Base-by-base conservation (phyloP, 2,329 filamentous ascomycete species). In the Ophiostoma triangulosporum region DNA sequence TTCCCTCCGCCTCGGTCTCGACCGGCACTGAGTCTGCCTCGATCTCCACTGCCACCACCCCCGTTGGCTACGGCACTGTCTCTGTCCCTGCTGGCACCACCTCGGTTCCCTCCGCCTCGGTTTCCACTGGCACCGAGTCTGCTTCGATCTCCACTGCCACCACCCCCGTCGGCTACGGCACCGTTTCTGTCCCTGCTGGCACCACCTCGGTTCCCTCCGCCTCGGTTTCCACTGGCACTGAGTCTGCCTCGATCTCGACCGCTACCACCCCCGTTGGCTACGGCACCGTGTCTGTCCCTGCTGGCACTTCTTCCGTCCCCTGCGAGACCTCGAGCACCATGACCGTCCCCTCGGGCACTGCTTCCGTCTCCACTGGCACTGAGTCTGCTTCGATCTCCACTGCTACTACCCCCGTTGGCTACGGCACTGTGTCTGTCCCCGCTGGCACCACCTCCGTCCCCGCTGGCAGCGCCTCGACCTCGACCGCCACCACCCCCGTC, bases 111-210 rank as follows among this genome's bases (percentile, higher is more conserved):
- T 38, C 49, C 8, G 17, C 24, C 49, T 24, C 49, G 12, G 24
- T 20, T 29, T 14, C 45, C 9, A 27, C 15, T 17, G 36, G 31
- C 27, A 29, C 48, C 4, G 22, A 24, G 3, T 27, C 52, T 3
- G n/a, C 27, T 14, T n/a, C 40, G 4, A 12, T 17, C 40, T 26
- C 26, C 14, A 12, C 29, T 20, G 31, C 11, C 9, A 17, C 38
- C 22, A 27, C 20, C 6, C 15, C 11, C 20, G 36, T 49, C 7
- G 48, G 35, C 22, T 15, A 7, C 20, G 38, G 14, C 24, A 22
- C n/a, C 6, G 15, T 53, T 14, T 12, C 57, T 35, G 61, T 62
- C 27, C 60, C 62, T 27, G 57, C 26, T 43, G 22, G 32, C 40
- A 49, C 61, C 24, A 59, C 38, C 9, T 5, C 17, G 3, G 36